Conservation (phyloP, 495 filamentous ascomycete genomes). For the Penicillium herquei region DNA sequence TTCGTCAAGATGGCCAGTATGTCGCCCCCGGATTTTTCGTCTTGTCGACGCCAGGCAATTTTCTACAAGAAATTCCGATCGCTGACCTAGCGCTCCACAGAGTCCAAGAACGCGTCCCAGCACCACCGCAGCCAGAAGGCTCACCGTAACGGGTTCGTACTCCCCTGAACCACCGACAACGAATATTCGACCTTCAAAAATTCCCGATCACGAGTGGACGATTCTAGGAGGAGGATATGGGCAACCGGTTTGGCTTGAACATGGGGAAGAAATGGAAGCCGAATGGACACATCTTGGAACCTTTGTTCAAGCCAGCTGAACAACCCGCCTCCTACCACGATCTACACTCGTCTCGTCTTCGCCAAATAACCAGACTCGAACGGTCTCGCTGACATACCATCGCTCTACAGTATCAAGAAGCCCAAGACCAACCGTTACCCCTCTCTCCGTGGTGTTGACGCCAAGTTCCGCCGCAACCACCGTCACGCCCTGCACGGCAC, state of each 20-base stretch:
- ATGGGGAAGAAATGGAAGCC: conserved; percentile 1
- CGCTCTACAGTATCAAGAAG: conserved; percentile 89
- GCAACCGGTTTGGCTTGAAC: conserved; percentile 4
- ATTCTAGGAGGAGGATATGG: not conserved
- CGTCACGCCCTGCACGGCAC: conserved; percentile 98
- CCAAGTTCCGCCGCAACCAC: conserved; percentile 99
- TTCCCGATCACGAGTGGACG: not conserved
- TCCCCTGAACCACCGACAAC: conserved; percentile 8
- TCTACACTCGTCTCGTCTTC: not conserved
- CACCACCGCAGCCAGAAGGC: conserved; percentile 96
- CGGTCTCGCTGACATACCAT: conserved; percentile 32
- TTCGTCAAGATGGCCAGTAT: conserved; percentile 55
- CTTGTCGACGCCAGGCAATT: not conserved
- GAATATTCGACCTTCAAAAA: not conserved
- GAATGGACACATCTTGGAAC: not conserved
- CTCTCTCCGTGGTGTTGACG: conserved; percentile 96
- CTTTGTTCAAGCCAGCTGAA: conserved; percentile 1
- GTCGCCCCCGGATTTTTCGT: conserved; percentile 22
- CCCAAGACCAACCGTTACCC: conserved; percentile 98
- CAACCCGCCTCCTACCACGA: too few species aligned
- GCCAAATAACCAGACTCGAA: conserved; percentile 1
- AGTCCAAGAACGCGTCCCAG: conserved; percentile 99
- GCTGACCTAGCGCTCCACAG: conserved; percentile 48
- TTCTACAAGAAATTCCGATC: conserved; percentile 11
- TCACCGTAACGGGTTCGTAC: conserved; percentile 91